Conservation (phyloP, 495 filamentous ascomycete genomes). For the Peziza echinospora region DNA sequence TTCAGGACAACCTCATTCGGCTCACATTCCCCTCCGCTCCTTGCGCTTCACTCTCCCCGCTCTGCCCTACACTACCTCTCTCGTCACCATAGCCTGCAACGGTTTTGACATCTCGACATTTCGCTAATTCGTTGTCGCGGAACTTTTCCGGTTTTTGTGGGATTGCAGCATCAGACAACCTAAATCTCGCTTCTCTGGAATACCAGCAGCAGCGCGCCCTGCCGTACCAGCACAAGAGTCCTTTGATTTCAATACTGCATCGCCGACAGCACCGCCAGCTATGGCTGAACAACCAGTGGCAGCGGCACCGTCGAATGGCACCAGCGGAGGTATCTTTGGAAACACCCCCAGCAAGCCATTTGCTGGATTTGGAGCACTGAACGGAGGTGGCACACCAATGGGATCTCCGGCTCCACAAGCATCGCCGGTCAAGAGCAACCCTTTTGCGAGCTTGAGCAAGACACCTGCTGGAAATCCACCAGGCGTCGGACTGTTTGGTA, state of each 20-base stretch:
- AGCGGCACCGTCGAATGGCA: neutral
- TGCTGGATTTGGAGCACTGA: neutral
- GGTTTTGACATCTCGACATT: neutral
- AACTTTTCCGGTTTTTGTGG: neutral
- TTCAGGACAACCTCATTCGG: neutral
- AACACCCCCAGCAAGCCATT: neutral
- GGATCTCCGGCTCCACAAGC: neutral
- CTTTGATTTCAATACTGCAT: neutral
- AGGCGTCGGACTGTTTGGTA: neutral
- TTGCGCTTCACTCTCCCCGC: neutral
- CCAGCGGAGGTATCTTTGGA: neutral
- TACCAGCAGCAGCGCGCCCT: neutral
- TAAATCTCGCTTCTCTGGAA: neutral
- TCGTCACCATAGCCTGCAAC: neutral
- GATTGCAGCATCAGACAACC: neutral
- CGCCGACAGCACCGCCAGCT: neutral
- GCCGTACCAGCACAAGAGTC: neutral
- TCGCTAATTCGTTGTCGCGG: neutral
- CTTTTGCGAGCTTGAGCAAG: neutral
- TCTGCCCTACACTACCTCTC: neutral
- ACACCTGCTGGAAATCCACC: neutral
- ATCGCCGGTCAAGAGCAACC: neutral
- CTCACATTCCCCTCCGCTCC: neutral
- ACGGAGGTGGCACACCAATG: neutral
- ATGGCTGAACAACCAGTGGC: too few relatives aligned